These are phyloP conservation scores for Alectoria sarmentosa DNA, from an alignment of 495 filamentous ascomycete genomes.

Conservation along the genomic window DNA sequence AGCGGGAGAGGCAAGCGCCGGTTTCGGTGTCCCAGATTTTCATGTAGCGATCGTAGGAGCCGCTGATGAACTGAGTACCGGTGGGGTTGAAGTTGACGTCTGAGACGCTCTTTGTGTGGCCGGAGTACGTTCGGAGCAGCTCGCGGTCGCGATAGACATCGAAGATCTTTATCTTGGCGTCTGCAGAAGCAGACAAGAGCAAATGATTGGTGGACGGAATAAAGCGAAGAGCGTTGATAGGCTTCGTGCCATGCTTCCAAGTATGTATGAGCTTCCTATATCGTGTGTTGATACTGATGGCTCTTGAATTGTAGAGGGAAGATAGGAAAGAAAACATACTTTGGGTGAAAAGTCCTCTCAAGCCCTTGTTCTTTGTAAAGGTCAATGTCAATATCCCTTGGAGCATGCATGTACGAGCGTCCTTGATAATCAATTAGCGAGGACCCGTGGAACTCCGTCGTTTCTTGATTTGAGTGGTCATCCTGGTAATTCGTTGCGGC, in stretches of 20 bases:
- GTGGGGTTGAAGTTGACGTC: conserved; percentile 79
- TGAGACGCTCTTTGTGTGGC: conserved; percentile 83
- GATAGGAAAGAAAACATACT: conserved; percentile 31
- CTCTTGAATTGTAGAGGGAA: not conserved
- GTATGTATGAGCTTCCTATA: conserved; percentile 68
- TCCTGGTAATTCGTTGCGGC: conserved; percentile 54
- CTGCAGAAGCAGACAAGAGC: conserved; percentile 76
- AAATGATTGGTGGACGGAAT: conserved; percentile 83
- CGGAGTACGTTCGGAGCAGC: conserved; percentile 79
- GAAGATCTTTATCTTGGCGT: conserved; percentile 88
- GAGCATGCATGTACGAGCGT: conserved; percentile 89
- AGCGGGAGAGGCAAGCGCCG: conserved; percentile 75
- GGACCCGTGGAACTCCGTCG: conserved; percentile 80
- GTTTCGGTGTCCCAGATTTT: conserved; percentile 99
- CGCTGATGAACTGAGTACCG: conserved; percentile 86
- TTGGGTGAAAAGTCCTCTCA: conserved; percentile 83
- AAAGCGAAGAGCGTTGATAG: conserved; percentile 81
- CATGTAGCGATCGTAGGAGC: conserved; percentile 86
- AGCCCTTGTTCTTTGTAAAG: conserved; percentile 72
- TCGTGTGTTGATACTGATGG: not conserved
- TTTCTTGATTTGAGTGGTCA: conserved; percentile 54
- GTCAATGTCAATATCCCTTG: conserved; percentile 90
- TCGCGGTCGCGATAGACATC: conserved; percentile 87
- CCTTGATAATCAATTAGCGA: conserved; percentile 85
- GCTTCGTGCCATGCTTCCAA: conserved; percentile 78